Evolutionary conservation across 306 rosid genomes (phyloP), one percentile per base, ranked within the genome.

Genomic region (Benincasa hispida): DNA sequence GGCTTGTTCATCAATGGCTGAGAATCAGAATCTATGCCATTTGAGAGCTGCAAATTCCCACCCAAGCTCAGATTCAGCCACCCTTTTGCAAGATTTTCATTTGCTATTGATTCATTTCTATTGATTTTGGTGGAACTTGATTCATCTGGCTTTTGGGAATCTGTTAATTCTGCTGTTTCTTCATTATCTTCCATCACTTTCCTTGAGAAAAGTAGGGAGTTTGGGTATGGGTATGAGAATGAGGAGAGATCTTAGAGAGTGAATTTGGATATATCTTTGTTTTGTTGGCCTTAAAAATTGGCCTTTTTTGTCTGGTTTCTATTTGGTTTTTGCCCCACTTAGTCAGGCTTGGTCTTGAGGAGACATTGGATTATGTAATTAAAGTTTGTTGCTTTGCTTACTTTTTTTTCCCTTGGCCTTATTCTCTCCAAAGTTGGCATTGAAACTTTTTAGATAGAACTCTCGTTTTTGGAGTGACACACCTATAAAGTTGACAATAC

Each of bases 301-400:
- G 67, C 39, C 10, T 37, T 13, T 28, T 24, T 25, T 19, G 42
- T 30, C 55, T 74, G 68, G 48, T 76, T 54, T 25, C 45, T 22
- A 21, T 41, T 30, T 57, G 59, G 57, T 15, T 45, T 78, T 77
- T 32, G 24, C 89, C 91, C 94, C 91, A 89, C 91, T 76, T 88
- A 18, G 61, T 75, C 21, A 75, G 62, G 78, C 55, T 85, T 77
- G 85, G 89, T 87, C 86, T 90, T 85, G 80, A 66, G 65, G 83
- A 87, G 91, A 85, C 87, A 88, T 32, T 82, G 86, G 86, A 66
- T 85, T 68, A 83, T 55, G 88, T 91, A 96, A 88, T 91, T 85
- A 79, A 74, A 76, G 81, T 79, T 85, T 84, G 87, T 84, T 81
- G 76, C 76, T 68, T 66, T 75, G 88, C 85, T 82, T 47, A 80